Base-by-base conservation (phyloP, 2,329 filamentous ascomycete species). In the Atkinsonella hypoxylon region DNA sequence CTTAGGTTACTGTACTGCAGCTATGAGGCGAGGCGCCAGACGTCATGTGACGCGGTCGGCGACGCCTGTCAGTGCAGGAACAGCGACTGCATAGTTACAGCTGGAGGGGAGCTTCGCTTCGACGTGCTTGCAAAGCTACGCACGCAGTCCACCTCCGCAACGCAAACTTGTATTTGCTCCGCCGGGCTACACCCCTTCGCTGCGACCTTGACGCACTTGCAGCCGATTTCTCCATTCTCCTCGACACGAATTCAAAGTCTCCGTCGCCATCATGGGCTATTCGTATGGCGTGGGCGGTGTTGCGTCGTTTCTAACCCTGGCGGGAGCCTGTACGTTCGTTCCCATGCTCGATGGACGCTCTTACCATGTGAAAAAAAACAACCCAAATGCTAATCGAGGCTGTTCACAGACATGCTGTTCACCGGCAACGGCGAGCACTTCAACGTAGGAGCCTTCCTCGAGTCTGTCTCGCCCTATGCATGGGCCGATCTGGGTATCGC, bases 361-460 rank as follows among this genome's bases (percentile, higher is more conserved):
- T 26, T 26, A 5, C 26, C 26, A 26, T 26, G 6, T 5, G 8
- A 26, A 26, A 26, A 26, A 26, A 6, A 26, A 26, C 6, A 26
- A 8, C n/a, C n/a, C n/a, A 31, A 31, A 48, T 15, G 45, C n/a
- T 36, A 12, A 36, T 10, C 4, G 22, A 17, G 20, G 31, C 20
- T 11, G 18, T 39, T 22, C 56, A 57, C 69, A 98, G 93, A 98
- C 72, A 94, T 98, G 89, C 88, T 98, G 67, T 96, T 98, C 67
- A 94, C 93, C 64, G 89, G 89, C 65, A 89, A 87, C 68, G 93
- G 94, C 66, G 91, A 98, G 77, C 77, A 85, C 53, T 98, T 98
- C 74, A 95, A 98, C 73, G 88, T 97, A 69, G 94, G 94, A 68
- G 83, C 84, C 67, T 97, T 97, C 68, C 82, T 98, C 69, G 89